Evolutionary conservation across 2,329 filamentous ascomycete species (phyloP).

Genomic region (Sclerotinia sclerotiorum): DNA sequence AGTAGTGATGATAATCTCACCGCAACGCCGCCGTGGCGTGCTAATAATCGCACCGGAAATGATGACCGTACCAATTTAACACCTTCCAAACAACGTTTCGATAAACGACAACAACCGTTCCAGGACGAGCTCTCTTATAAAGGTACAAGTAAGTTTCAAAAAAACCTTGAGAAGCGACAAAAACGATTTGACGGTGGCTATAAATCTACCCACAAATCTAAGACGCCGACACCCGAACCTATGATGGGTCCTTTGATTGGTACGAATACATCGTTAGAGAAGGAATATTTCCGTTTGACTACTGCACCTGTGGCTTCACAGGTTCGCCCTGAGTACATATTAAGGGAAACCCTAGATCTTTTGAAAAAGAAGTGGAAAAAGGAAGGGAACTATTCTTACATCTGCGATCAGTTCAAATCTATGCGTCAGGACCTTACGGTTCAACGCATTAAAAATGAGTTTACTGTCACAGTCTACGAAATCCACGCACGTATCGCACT

Average conservation of each 20-base stretch:
- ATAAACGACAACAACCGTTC: slow-evolving; percentile 49
- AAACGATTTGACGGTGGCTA: slow-evolving; percentile 77
- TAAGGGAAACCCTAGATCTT: slow-evolving; percentile 81
- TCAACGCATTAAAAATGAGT: slow-evolving; percentile 93
- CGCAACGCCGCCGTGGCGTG: slow-evolving; percentile 69
- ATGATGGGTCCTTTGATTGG: slow-evolving; percentile 75
- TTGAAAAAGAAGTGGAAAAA: slow-evolving; percentile 93
- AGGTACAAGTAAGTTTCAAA: slow-evolving; percentile 82
- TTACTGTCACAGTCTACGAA: slow-evolving; percentile 95
- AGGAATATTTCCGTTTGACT: slow-evolving; percentile 91
- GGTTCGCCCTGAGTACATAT: slow-evolving; percentile 78
- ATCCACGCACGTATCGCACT: slow-evolving; percentile 95
- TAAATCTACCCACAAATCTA: slow-evolving; percentile 49
- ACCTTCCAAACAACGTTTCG: slow-evolving; percentile 39
- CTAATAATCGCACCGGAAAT: slow-evolving; percentile 55
- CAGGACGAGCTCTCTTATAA: slow-evolving; percentile 48
- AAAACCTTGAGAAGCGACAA: slow-evolving; percentile 82
- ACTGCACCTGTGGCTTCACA: slow-evolving; percentile 83
- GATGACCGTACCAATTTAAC: slow-evolving; percentile 69
- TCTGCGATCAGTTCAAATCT: slow-evolving; percentile 99
- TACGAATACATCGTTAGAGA: slow-evolving; percentile 80
- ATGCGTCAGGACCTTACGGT: slow-evolving; percentile 97
- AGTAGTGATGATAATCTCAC: slow-evolving; percentile 50
- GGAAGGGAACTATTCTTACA: slow-evolving; percentile 93
- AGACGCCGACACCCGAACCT: slow-evolving; percentile 58